Percentiles rank a stretch among this genome's conserved stretches.
Evolutionary conservation across 129 eudicot species (phyloP).

Genomic region (Lactuca saligna): DNA sequence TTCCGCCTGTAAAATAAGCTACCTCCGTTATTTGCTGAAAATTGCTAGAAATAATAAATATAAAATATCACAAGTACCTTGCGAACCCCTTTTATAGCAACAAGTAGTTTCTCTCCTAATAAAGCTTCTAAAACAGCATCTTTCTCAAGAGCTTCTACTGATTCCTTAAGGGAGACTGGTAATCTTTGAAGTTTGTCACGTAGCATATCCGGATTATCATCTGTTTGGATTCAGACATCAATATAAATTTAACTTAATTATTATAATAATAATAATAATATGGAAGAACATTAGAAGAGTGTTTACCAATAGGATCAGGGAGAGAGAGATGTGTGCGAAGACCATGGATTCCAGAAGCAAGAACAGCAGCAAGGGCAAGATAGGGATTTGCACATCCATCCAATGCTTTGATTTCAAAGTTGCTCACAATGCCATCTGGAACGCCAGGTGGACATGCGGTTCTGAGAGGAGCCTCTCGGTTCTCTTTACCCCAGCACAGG

Average conservation of each 20-base stretch:
- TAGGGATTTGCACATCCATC: slow-evolving; percentile 98
- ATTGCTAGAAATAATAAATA: neutral
- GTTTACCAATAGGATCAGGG: slow-evolving; percentile 82
- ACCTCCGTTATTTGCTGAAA: neutral
- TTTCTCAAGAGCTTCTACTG: slow-evolving; percentile 79
- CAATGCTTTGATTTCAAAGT: slow-evolving; percentile 86
- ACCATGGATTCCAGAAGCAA: slow-evolving; percentile 91
- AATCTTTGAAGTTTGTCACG: slow-evolving; percentile 59
- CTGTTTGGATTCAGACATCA: slow-evolving; percentile 36
- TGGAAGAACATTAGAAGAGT: too few species aligned
- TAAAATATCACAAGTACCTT: slow-evolving; percentile 46
- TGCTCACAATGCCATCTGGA: slow-evolving; percentile 81
- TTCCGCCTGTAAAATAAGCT: slow-evolving; percentile 60
- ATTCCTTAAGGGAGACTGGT: slow-evolving; percentile 74
- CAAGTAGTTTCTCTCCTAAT: slow-evolving; percentile 72
- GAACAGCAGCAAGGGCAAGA: slow-evolving; percentile 80
- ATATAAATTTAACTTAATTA: neutral
- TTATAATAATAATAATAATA: too few species aligned
- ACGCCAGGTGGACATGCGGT: slow-evolving; percentile 95
- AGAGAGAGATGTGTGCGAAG: slow-evolving; percentile 58
- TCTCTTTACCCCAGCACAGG: slow-evolving; percentile 94
- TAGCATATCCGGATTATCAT: slow-evolving; percentile 65
- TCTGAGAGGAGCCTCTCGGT: slow-evolving; percentile 90
- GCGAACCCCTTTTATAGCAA: slow-evolving; percentile 80
- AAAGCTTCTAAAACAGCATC: slow-evolving; percentile 54